A percentile compares a stretch with the other conserved stretches of the same genome.
Conservation (phyloP, 1,284 basidiomycete species). For the Boletus smithii region DNA sequence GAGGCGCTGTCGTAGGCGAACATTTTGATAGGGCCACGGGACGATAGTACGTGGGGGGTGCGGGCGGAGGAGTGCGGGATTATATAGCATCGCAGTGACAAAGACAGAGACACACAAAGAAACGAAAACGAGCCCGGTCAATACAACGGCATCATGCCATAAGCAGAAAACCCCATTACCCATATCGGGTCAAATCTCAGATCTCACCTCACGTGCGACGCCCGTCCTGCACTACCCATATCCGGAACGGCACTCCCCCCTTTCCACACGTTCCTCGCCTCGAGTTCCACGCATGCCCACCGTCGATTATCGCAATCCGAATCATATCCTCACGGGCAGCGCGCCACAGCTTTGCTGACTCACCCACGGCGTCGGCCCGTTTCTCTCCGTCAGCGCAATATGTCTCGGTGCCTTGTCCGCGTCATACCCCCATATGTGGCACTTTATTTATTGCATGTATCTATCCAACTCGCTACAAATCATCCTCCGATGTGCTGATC, state of each 20-base stretch:
- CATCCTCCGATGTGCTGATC: constrained; percentile 12
- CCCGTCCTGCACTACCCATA: constrained; percentile 15
- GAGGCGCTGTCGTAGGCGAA: constrained; percentile 23
- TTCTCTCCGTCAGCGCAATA: not conserved
- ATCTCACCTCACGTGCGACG: constrained; percentile 28
- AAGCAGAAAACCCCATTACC: constrained; percentile 20
- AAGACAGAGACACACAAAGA: constrained; percentile 29
- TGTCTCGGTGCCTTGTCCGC: constrained; percentile 21
- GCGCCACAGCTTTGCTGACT: constrained; percentile 17
- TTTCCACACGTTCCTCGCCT: constrained; percentile 31
- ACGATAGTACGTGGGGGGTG: constrained; percentile 3
- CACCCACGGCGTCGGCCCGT: not conserved
- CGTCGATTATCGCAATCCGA: constrained; percentile 34
- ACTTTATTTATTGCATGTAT: constrained; percentile 2
- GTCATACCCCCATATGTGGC: constrained; percentile 7
- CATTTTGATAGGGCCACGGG: too few relatives aligned
- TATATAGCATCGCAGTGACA: constrained; percentile 33
- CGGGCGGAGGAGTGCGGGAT: constrained; percentile 26
- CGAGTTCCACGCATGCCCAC: constrained; percentile 28
- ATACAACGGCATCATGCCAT: constrained; percentile 31
- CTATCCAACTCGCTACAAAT: constrained; percentile 17
- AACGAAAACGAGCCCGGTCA: constrained; percentile 23
- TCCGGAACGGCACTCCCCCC: constrained; percentile 14
- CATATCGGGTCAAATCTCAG: constrained; percentile 29
- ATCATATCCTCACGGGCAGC: not conserved